Evolutionary conservation across 139 green algal species (phyloP), one percentile per base, ranked within the genome.

Genomic region (Spirogloea muscicola): DNA sequence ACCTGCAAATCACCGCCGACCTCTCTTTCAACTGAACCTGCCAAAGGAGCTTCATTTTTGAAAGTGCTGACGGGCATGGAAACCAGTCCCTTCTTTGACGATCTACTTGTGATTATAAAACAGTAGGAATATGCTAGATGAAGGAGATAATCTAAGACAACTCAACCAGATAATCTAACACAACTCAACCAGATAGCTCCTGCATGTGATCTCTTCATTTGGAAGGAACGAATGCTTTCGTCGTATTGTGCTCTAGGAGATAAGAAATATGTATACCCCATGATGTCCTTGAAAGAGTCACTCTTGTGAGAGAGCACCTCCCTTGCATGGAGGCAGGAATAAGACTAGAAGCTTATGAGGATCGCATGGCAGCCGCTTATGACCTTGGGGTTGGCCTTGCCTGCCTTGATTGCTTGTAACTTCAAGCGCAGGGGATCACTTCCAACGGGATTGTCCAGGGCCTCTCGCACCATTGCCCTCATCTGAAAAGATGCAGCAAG

Each of bases 401-500:
- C 48, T 1, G 25, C 34, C 48, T 77, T 76, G 48, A 81, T 36
- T 2, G 21, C 21, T 5, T 44, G 51, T 36, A 81, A 51, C 18
- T 57, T 61, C 34, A 64, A 63, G 1, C 51, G 27, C 3, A 81
- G 64, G 7, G 74, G 60, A 2, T 27, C 33, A 52, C 21, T 44
- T 13, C 76, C 76, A 7, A 82, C 49, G 7, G 77, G 77, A 33
- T 84, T 68, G 60, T 84, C 38, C 16, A 84, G 25, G 1, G 77
- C 77, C 1, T 58, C 5, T 29, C n/a, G 10, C 34, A 84, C 37
- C 77, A 84, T 84, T 34, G 21, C 69, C 3, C 51, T 25, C 72
- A 82, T 49, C 76, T 77, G 52, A 65, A 65, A n/a, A 36, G 18
- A 65, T 39, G 16, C 57, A 65, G 21, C 25, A 59, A 21, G 16